These are phyloP conservation scores for Durusdinium trenchii DNA, from an alignment of 73 alveolate species.

Conservation along the genomic window DNA sequence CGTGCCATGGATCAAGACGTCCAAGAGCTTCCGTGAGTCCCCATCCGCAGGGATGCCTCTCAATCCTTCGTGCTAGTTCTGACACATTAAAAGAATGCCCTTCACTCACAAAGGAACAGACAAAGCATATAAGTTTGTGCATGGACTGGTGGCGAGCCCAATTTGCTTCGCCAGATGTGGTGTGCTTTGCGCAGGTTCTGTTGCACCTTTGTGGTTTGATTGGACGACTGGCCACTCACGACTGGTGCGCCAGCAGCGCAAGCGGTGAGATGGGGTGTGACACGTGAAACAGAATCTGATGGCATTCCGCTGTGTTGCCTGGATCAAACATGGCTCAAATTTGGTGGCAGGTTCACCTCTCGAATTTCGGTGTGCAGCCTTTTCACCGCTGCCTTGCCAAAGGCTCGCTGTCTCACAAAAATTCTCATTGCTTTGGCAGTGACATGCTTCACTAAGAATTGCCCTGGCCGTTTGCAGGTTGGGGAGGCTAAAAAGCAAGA, in stretches of 20 bases:
- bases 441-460: neutral
- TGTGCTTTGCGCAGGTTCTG: slow-evolving; percentile 78
- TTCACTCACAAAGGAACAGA: too few species aligned
- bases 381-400: slow-evolving; percentile 72
- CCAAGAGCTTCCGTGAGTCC: too few species aligned
- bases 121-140: too few species aligned
- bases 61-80: too few species aligned
- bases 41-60: too few species aligned
- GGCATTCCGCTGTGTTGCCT: too few species aligned
- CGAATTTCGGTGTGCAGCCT: slow-evolving; percentile 86
- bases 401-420: neutral
- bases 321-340: neutral
- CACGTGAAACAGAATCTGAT: neutral
- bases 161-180: too few species aligned
- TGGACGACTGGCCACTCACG: slow-evolving; percentile 74
- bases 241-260: slow-evolving; percentile 26
- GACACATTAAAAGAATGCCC: too few species aligned
- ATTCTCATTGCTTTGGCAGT: neutral
- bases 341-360: slow-evolving; percentile 74
- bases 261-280: neutral
- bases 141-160: too few species aligned
- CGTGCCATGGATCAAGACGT: too few species aligned
- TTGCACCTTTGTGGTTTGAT: slow-evolving; percentile 77
- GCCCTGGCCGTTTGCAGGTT: neutral
- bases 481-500: slow-evolving; percentile 73